These are phyloP conservation scores for Draba incana DNA, from an alignment of 345 rosid species.

Conservation along the genomic window DNA sequence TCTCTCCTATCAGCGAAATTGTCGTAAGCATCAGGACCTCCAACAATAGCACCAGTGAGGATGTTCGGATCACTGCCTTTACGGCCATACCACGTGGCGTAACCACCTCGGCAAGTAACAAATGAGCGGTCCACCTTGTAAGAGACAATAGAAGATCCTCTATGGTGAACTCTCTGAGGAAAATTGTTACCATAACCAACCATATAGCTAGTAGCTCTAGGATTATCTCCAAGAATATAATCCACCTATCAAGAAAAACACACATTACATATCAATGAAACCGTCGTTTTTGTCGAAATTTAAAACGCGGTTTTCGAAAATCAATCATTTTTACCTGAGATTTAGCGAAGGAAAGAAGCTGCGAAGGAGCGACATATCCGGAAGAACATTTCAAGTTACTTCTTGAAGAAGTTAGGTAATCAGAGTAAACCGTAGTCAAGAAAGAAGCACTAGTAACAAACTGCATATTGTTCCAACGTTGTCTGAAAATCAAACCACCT, in stretches of 20 bases:
- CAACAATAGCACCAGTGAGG: slow-evolving; percentile 89
- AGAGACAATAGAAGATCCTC: slow-evolving; percentile 93
- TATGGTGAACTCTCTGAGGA: slow-evolving; percentile 88
- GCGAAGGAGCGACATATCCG: slow-evolving; percentile 58
- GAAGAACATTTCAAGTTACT: slow-evolving; percentile 61
- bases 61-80: slow-evolving; percentile 87
- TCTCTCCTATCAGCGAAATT: slow-evolving; percentile 92
- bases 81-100: slow-evolving; percentile 83
- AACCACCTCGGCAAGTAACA: slow-evolving; percentile 92
- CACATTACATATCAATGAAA: background rate
- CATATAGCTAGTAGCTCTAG: slow-evolving; percentile 95
- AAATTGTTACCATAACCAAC: slow-evolving; percentile 95
- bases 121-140: slow-evolving; percentile 61
- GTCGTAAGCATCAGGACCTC: slow-evolving; percentile 97
- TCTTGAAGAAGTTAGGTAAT: slow-evolving; percentile 75
- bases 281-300: background rate
- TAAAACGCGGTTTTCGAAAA: background rate
- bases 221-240: slow-evolving; percentile 97
- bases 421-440: slow-evolving; percentile 76
- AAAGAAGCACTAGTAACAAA: slow-evolving; percentile 90
- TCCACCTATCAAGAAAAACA: slow-evolving; percentile 66
- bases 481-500: slow-evolving; percentile 89
- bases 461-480: slow-evolving; percentile 97
- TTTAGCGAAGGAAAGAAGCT: slow-evolving; percentile 80
- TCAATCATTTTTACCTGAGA: slow-evolving; percentile 58